phyloP scores from a whole-genome alignment of 768 basidiomycete species.

The Pisolithus orientalis region DNA sequence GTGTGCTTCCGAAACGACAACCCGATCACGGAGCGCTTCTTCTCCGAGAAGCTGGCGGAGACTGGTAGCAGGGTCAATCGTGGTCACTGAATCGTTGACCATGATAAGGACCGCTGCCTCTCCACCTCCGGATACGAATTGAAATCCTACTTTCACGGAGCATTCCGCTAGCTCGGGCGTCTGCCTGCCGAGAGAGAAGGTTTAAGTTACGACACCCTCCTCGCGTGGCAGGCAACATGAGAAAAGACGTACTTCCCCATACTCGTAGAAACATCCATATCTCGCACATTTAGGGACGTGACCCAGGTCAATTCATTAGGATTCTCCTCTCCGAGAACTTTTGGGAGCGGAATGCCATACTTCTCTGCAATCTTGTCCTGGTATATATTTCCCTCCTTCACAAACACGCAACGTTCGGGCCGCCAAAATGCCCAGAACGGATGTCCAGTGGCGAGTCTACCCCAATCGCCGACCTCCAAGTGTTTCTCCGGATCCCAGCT shows the following conservation, averaged over 20 bases:
- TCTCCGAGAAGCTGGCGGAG: constrained; percentile 24
- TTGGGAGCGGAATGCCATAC: constrained; percentile 18
- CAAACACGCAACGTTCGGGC: constrained; percentile 16
- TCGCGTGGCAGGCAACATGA: neutral
- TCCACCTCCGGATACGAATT: constrained; percentile 21
- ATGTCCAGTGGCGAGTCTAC: constrained; percentile 18
- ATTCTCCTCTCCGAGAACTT: constrained; percentile 12
- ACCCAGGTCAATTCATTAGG: constrained; percentile 23
- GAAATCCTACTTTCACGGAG: constrained; percentile 21
- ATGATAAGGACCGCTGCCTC: constrained; percentile 24
- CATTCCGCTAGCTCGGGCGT: constrained; percentile 20
- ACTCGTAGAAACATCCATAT: constrained; percentile 12
- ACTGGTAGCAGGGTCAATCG: constrained; percentile 21
- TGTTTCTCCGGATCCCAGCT: constrained; percentile 29
- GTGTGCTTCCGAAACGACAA: constrained; percentile 31
- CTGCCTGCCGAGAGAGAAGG: constrained; percentile 7
- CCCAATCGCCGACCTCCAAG: constrained; percentile 27
- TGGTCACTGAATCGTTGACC: constrained; percentile 21
- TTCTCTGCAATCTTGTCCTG: constrained; percentile 18
- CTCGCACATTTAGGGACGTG: constrained; percentile 18
- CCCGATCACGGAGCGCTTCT: constrained; percentile 15
- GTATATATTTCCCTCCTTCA: constrained; percentile 30
- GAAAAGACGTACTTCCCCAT: constrained; percentile 9
- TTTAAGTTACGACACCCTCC: neutral
- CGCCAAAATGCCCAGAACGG: constrained; percentile 17